Conservation (phyloP, 148 eudicot genomes). For the Agrostemma githago region DNA sequence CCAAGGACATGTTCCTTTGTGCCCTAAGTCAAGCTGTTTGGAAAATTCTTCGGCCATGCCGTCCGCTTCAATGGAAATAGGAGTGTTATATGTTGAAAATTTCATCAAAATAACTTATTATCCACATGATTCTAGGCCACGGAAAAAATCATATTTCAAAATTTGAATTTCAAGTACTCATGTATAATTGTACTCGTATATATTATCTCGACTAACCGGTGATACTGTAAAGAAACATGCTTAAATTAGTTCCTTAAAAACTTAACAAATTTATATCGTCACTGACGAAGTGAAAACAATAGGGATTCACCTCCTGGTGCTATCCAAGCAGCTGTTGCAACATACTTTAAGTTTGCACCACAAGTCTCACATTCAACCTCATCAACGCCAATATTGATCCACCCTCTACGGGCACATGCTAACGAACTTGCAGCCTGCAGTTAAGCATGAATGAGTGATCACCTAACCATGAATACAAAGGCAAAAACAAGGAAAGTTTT, state of each 20-base stretch:
- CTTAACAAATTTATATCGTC: background rate
- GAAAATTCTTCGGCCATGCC: conserved; percentile 67
- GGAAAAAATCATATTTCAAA: too few relatives aligned
- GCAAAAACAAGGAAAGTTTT: background rate
- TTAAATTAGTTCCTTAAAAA: background rate
- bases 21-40: conserved; percentile 71
- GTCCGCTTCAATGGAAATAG: conserved; percentile 44
- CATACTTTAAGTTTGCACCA: conserved; percentile 52
- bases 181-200: background rate
- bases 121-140: background rate
- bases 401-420: conserved; percentile 92
- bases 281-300: background rate
- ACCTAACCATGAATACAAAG: background rate
- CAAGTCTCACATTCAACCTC: conserved; percentile 89
- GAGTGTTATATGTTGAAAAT: background rate
- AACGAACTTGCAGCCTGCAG: conserved; percentile 81
- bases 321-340: conserved; percentile 43
- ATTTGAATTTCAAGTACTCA: background rate
- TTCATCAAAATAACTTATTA: background rate
- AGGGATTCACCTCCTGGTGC: conserved; percentile 57
- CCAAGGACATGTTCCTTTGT: conserved; percentile 82
- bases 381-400: conserved; percentile 80
- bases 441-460: conserved; percentile 6
- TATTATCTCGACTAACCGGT: background rate
- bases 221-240: background rate